phyloP scores from a whole-genome alignment of 306 rosid genomes.

The Castanea crenata region DNA sequence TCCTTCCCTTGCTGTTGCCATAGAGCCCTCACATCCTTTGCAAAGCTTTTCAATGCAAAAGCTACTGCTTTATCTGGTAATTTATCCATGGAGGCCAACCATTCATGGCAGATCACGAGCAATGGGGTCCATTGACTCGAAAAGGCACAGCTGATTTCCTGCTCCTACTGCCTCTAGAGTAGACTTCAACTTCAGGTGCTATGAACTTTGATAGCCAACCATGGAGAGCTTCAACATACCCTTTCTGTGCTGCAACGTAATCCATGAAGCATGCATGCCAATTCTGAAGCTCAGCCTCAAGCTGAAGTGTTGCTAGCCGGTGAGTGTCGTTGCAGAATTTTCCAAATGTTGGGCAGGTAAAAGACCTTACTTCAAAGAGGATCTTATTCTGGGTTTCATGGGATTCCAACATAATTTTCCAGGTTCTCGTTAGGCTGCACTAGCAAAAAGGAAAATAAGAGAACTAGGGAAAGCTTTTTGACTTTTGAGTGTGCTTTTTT shows the following conservation, averaged over 20 bases:
- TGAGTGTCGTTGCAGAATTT: conserved; percentile 80
- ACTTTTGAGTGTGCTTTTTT: conserved; percentile 15
- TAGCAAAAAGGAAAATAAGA: conserved; percentile 33
- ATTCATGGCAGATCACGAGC: conserved; percentile 65
- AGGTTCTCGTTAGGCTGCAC: conserved; percentile 78
- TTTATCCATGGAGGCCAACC: conserved; percentile 71
- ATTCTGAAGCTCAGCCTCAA: conserved; percentile 75
- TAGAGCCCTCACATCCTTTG: conserved; percentile 66
- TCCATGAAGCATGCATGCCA: conserved; percentile 69
- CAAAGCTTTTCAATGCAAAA: conserved; percentile 55
- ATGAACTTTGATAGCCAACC: conserved; percentile 87
- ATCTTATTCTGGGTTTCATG: conserved; percentile 92
- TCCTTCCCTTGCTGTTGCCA: conserved; percentile 77
- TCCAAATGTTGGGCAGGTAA: conserved; percentile 53
- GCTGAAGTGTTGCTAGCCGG: conserved; percentile 70
- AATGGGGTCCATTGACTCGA: conserved; percentile 70
- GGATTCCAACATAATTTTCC: conserved; percentile 80
- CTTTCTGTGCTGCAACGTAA: conserved; percentile 70
- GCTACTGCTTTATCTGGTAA: conserved; percentile 64
- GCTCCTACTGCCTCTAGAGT: conserved; percentile 57
- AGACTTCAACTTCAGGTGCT: conserved; percentile 73
- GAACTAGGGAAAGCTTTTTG: conserved; percentile 27
- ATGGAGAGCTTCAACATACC: conserved; percentile 76
- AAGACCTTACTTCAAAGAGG: conserved; percentile 69
- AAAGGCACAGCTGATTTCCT: conserved; percentile 44